These are phyloP conservation scores for Yamadazyma mexicana DNA, from an alignment of 1,139 yeast species.

Conservation along the genomic window DNA sequence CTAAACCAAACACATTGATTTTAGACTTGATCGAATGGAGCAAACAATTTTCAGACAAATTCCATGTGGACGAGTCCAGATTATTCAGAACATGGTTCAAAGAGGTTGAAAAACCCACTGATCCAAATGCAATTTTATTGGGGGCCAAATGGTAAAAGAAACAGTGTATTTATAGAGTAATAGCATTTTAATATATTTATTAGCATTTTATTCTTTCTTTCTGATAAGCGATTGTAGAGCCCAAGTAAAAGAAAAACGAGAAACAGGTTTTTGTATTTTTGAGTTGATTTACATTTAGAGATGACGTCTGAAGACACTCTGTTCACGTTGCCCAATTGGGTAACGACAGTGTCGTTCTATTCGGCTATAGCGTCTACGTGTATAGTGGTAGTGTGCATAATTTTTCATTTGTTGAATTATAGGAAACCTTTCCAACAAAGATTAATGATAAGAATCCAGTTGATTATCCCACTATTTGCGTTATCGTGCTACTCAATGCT, in stretches of 20 bases:
- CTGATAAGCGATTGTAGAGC: neutral
- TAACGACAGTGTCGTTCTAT: conserved; percentile 32
- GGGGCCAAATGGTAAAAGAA: conserved; percentile 47
- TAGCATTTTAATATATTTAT: neutral
- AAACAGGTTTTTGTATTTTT: neutral
- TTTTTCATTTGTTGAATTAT: conserved; percentile 56
- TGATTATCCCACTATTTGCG: conserved; percentile 63
- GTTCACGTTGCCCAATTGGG: conserved; percentile 32
- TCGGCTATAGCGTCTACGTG: conserved; percentile 32
- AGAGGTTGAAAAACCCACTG: conserved; percentile 53
- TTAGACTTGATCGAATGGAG: conserved; percentile 29
- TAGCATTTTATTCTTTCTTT: neutral
- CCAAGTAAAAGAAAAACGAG: too few relatives aligned
- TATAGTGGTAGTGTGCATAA: conserved; percentile 31
- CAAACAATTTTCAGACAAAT: conserved; percentile 30
- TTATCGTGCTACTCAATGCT: conserved; percentile 55
- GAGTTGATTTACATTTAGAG: too few relatives aligned
- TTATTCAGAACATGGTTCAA: conserved; percentile 48
- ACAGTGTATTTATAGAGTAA: conserved; percentile 4
- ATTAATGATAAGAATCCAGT: conserved; percentile 74
- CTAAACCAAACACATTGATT: conserved; percentile 7
- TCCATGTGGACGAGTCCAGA: conserved; percentile 34
- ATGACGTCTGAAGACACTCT: conserved; percentile 1
- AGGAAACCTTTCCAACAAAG: conserved; percentile 89
- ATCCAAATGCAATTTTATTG: conserved; percentile 41